phyloP scores from a whole-genome alignment of 495 filamentous ascomycete species.

The Penicillium simplicissimum region DNA sequence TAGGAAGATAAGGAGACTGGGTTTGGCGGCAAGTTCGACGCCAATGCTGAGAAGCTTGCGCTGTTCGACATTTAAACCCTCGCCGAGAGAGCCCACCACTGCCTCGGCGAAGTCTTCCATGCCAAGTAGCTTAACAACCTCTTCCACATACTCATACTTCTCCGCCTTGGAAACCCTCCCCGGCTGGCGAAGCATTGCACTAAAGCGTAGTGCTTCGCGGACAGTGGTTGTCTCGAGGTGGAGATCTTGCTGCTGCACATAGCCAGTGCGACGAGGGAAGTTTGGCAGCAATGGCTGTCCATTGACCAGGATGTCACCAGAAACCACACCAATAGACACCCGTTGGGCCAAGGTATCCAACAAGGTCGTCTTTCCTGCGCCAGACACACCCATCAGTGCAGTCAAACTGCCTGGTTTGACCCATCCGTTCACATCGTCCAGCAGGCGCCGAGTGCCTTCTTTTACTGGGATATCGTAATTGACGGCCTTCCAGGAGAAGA shows the following conservation, averaged over 20 bases:
- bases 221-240: constrained; percentile 86
- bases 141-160: constrained; percentile 50
- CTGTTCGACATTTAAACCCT: constrained; percentile 85
- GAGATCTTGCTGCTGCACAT: constrained; percentile 91
- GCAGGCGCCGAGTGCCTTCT: constrained; percentile 54
- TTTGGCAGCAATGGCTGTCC: constrained; percentile 58
- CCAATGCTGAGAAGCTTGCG: constrained; percentile 85
- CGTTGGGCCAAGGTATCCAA: constrained; percentile 59
- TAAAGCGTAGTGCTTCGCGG: constrained; percentile 79
- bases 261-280: constrained; percentile 90
- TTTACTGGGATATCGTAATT: constrained; percentile 65
- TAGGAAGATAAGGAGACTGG: constrained; percentile 79
- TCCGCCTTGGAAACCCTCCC: constrained; percentile 37
- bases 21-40: constrained; percentile 86
- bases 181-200: constrained; percentile 81
- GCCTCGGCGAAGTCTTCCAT: constrained; percentile 47
- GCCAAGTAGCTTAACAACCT: constrained; percentile 49
- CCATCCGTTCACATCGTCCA: constrained; percentile 63
- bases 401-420: constrained; percentile 67
- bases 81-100: constrained; percentile 42
- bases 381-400: constrained; percentile 59
- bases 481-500: constrained; percentile 72
- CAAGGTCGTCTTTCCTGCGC: constrained; percentile 66
- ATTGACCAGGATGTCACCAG: constrained; percentile 53
- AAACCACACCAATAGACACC: constrained; percentile 49